A percentile compares a stretch with the other conserved stretches of the same genome.
These are phyloP conservation scores for Pichia paraexigua DNA, from an alignment of 805 yeast species.

Conservation along the genomic window DNA sequence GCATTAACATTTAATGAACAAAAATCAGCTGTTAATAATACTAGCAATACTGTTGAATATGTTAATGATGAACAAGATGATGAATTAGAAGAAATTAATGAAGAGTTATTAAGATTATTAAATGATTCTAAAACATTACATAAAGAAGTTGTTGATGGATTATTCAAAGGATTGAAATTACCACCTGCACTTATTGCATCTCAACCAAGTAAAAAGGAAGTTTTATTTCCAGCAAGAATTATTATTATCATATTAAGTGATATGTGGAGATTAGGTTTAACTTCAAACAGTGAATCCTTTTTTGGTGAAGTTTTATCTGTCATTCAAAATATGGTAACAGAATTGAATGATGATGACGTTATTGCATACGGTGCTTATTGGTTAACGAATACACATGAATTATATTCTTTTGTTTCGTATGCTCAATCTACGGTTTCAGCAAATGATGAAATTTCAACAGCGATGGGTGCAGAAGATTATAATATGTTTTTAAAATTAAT, in stretches of 20 bases:
- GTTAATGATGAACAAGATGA: conserved; percentile 28
- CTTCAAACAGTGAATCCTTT: conserved; percentile 85
- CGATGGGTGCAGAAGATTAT: conserved; percentile 85
- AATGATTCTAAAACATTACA: conserved; percentile 68
- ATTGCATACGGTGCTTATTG: conserved; percentile 94
- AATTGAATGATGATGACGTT: conserved; percentile 77
- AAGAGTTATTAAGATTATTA: conserved; percentile 61
- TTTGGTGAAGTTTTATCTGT: conserved; percentile 82
- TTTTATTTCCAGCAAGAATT: conserved; percentile 91
- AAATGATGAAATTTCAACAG: conserved; percentile 69
- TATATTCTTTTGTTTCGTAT: conserved; percentile 87
- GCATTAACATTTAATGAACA: conserved; percentile 10
- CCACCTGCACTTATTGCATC: conserved; percentile 84
- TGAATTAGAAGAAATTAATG: conserved; percentile 63
- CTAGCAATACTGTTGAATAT: not conserved
- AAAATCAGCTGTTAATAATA: not conserved
- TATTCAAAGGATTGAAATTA: conserved; percentile 74
- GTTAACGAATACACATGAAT: conserved; percentile 93
- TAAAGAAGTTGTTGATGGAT: conserved; percentile 77
- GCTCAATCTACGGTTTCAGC: conserved; percentile 90
- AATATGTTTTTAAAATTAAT: conserved; percentile 83
- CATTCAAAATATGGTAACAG: conserved; percentile 75
- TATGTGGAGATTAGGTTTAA: conserved; percentile 96
- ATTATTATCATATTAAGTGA: conserved; percentile 87
- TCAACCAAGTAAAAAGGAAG: conserved; percentile 79